phyloP scores from a whole-genome alignment of 1,284 basidiomycete genomes.

The Tremellales sp. region DNA sequence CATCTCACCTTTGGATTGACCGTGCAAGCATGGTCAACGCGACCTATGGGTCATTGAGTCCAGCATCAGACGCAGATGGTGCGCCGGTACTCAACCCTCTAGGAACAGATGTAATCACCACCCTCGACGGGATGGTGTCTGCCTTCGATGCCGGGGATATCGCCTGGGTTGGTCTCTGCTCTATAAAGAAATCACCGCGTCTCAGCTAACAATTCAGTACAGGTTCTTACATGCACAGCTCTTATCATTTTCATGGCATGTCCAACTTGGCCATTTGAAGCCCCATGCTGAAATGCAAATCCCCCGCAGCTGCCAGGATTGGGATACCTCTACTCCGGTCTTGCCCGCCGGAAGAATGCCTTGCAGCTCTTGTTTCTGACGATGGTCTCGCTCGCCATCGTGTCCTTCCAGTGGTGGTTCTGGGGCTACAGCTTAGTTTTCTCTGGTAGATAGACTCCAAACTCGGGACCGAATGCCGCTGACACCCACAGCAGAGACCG shows the following conservation, averaged over 20 bases:
- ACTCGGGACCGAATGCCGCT: too few relatives aligned
- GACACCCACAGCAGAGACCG: too few relatives aligned
- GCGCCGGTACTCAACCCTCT: constrained; percentile 15
- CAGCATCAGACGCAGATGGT: constrained; percentile 11
- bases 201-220: too few relatives aligned
- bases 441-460: too few relatives aligned
- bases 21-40: constrained; percentile 20
- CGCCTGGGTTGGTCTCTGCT: too few relatives aligned
- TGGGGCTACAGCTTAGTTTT: constrained; percentile 82
- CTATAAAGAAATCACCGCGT: too few relatives aligned
- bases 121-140: constrained; percentile 14
- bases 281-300: background rate
- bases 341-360: constrained; percentile 64
- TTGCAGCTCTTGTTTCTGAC: constrained; percentile 53
- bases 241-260: constrained; percentile 61
- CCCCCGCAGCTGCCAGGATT: constrained; percentile 55
- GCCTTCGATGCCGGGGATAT: constrained; percentile 73
- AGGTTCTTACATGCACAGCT: constrained; percentile 70
- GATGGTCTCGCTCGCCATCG: constrained; percentile 68
- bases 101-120: constrained; percentile 32
- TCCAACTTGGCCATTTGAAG: background rate
- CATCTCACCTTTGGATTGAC: too few relatives aligned
- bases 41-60: constrained; percentile 14
- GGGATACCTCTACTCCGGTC: constrained; percentile 85
- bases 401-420: constrained; percentile 79